Evolutionary conservation across 768 basidiomycete genomes (phyloP).

Genomic region (Termitomyces eurrhizus): DNA sequence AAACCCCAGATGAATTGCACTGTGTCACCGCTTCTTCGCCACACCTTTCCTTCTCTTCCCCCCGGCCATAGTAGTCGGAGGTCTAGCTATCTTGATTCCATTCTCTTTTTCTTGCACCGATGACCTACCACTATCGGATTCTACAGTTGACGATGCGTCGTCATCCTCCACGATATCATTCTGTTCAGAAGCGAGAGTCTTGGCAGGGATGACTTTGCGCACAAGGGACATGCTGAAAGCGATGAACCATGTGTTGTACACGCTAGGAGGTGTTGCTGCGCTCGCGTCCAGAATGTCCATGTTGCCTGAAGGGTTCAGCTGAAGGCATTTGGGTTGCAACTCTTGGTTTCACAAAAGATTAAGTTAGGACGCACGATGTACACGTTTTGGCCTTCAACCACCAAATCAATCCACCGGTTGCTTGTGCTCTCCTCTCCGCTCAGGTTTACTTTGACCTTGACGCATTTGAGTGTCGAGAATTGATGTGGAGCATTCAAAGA

Average conservation of each 20-base stretch:
- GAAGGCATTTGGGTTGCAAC: not conserved
- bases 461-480: not conserved
- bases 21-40: slow-evolving; percentile 47
- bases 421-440: slow-evolving; percentile 57
- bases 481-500: not conserved
- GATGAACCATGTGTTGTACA: slow-evolving; percentile 70
- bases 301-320: slow-evolving; percentile 63
- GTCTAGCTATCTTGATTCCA: slow-evolving; percentile 23
- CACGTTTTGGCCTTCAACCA: slow-evolving; percentile 73
- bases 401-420: slow-evolving; percentile 68
- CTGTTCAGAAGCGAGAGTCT: slow-evolving; percentile 16
- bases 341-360: not conserved
- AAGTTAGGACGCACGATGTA: slow-evolving; percentile 57
- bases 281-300: slow-evolving; percentile 56
- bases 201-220: slow-evolving; percentile 23
- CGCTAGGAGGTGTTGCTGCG: slow-evolving; percentile 52
- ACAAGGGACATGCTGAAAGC: slow-evolving; percentile 36
- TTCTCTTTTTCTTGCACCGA: slow-evolving; percentile 32
- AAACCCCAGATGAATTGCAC: slow-evolving; percentile 11
- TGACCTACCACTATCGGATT: slow-evolving; percentile 41
- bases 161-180: slow-evolving; percentile 21
- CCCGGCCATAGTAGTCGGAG: slow-evolving; percentile 49
- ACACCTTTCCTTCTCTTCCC: slow-evolving; percentile 58
- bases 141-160: slow-evolving; percentile 38
- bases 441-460: slow-evolving; percentile 69